These are phyloP conservation scores for Colletotrichum eremochloae DNA, from an alignment of 2,329 filamentous ascomycete species.

Conservation along the genomic window DNA sequence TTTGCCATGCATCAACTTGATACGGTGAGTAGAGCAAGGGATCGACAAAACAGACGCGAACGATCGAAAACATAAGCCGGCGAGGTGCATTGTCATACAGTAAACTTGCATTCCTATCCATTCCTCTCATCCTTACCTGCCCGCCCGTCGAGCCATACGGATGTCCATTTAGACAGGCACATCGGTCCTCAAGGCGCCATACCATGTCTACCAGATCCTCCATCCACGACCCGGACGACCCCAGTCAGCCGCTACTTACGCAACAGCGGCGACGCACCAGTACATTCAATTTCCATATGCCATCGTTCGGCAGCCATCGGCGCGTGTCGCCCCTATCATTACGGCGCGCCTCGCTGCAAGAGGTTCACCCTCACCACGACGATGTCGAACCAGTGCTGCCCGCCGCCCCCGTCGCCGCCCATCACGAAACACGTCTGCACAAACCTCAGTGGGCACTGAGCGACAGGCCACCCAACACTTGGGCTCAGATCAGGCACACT, in stretches of 20 bases:
- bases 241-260: slow-evolving; percentile 29
- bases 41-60: slow-evolving; percentile 5
- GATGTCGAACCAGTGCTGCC: slow-evolving; percentile 38
- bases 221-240: slow-evolving; percentile 34
- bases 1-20: slow-evolving; percentile 16
- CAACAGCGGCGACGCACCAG: slow-evolving; percentile 25
- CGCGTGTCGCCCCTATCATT: slow-evolving; percentile 28
- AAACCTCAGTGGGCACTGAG: slow-evolving; percentile 41
- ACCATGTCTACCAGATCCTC: slow-evolving; percentile 34
- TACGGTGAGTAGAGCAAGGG: slow-evolving; percentile 7
- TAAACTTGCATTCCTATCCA: background rate
- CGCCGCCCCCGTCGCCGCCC: slow-evolving; percentile 32
- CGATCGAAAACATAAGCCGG: background rate
- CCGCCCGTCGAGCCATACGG: background rate
- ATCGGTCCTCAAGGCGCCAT: background rate
- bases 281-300: slow-evolving; percentile 23
- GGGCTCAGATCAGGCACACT: slow-evolving; percentile 31
- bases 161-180: no score
- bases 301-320: slow-evolving; percentile 12
- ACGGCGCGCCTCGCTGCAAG: slow-evolving; percentile 33
- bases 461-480: slow-evolving; percentile 31
- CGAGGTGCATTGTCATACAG: background rate
- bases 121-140: background rate
- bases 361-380: slow-evolving; percentile 35
- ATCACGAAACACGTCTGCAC: slow-evolving; percentile 38